phyloP scores from a whole-genome alignment of 495 filamentous ascomycete genomes.

The Xylona heveae region DNA sequence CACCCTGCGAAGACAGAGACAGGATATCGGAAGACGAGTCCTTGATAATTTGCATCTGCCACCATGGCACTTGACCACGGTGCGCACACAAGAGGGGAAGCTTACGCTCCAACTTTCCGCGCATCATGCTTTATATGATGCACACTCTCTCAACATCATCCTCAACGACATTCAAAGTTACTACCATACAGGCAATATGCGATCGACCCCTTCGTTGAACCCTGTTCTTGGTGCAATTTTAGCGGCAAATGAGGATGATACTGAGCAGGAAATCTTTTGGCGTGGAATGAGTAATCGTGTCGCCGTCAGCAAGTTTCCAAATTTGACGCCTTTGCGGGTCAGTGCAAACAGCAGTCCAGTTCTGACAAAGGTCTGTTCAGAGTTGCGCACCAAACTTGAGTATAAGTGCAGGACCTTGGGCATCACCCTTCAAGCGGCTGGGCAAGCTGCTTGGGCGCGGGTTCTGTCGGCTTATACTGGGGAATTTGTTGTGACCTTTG shows the following conservation, averaged over 20 bases:
- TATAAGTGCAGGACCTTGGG: constrained; percentile 24
- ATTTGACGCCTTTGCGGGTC: constrained; percentile 37
- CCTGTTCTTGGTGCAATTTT: constrained; percentile 29
- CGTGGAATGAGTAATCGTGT: constrained; percentile 24
- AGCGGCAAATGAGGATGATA: constrained; percentile 14
- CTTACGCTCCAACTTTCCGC: constrained; percentile 25
- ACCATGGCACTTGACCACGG: constrained; percentile 24
- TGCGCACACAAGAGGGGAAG: constrained; percentile 6
- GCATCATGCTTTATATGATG: constrained; percentile 69
- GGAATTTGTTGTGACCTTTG: constrained; percentile 44
- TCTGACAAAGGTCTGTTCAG: constrained; percentile 17
- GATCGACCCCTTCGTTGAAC: constrained; percentile 6
- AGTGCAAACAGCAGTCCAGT: constrained; percentile 16
- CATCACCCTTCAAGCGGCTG: constrained; percentile 48
- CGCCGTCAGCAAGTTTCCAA: constrained; percentile 41
- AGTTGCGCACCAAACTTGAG: constrained; percentile 24
- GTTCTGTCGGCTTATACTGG: constrained; percentile 52
- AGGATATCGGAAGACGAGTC: constrained; percentile 4
- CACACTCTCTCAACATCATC: constrained; percentile 37
- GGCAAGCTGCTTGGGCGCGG: constrained; percentile 54
- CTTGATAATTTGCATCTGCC: constrained; percentile 21
- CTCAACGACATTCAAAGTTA: constrained; percentile 29
- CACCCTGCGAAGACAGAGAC: not conserved
- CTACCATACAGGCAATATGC: constrained; percentile 13
- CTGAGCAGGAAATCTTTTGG: constrained; percentile 37